Conservation (phyloP, 495 filamentous ascomycete species). For the Hypoxylon lenormandii region DNA sequence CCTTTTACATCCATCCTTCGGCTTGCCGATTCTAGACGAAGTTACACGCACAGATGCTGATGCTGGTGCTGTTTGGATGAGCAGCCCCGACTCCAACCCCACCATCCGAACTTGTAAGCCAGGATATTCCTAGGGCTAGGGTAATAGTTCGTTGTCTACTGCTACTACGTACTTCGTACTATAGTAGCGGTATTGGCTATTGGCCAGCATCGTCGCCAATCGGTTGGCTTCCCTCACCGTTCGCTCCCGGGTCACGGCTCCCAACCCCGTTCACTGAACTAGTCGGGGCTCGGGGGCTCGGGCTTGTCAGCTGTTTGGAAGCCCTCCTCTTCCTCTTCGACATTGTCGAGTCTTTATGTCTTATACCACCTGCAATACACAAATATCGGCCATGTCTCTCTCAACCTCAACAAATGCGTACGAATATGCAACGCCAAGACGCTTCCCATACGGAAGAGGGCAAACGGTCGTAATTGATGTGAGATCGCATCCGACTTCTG, state of each 20-base stretch:
- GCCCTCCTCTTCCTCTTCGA: not conserved
- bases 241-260: too few relatives aligned
- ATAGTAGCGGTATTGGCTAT: conserved; percentile 28
- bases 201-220: conserved; percentile 34
- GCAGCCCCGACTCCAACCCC: conserved; percentile 8
- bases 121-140: conserved; percentile 39
- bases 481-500: conserved; percentile 4
- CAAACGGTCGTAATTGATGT: conserved; percentile 22
- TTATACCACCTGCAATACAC: too few relatives aligned
- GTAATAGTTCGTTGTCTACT: conserved; percentile 22
- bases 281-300: conserved; percentile 1
- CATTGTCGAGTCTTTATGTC: not conserved
- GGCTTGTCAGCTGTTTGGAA: conserved; percentile 26
- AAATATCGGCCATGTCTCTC: conserved; percentile 13
- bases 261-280: not conserved
- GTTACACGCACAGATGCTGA: conserved; percentile 15
- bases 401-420: not conserved
- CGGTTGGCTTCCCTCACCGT: conserved; percentile 37
- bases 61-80: conserved; percentile 22
- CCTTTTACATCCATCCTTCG: conserved; percentile 25
- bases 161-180: too few relatives aligned
- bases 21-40: conserved; percentile 20
- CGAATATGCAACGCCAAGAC: conserved; percentile 33
- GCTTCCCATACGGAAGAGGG: conserved; percentile 4
- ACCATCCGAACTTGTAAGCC: conserved; percentile 33